Evolutionary conservation across 2,329 filamentous ascomycete genomes (phyloP).

Genomic region (Penicillium sp.): DNA sequence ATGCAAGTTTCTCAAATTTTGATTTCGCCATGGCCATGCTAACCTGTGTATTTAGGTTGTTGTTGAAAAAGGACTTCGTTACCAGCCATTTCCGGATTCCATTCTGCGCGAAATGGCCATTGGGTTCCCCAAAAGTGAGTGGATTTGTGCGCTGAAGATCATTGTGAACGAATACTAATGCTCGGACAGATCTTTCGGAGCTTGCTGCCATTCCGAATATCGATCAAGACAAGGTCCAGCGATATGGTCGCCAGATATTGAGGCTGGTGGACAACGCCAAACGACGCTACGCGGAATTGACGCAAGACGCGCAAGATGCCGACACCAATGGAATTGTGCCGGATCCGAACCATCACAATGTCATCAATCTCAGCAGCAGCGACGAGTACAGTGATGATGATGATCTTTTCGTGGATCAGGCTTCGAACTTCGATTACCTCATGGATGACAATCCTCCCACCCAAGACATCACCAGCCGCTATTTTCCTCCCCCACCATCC

Average conservation of each 20-base stretch:
- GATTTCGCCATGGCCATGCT: not conserved
- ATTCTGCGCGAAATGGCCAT: slow-evolving; percentile 51
- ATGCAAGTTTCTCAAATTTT: slow-evolving; percentile 26
- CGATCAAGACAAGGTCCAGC: slow-evolving; percentile 45
- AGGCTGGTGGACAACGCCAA: slow-evolving; percentile 42
- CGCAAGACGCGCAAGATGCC: slow-evolving; percentile 45
- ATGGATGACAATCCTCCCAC: slow-evolving; percentile 10
- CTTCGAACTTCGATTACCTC: slow-evolving; percentile 20
- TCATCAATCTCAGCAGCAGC: slow-evolving; percentile 44
- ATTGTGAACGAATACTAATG: slow-evolving; percentile 4
- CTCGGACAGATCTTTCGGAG: slow-evolving; percentile 35
- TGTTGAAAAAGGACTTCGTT: slow-evolving; percentile 44
- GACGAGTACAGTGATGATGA: slow-evolving; percentile 41
- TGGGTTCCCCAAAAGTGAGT: slow-evolving; percentile 43
- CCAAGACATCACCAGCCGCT: slow-evolving; percentile 33
- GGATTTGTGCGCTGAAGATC: not conserved
- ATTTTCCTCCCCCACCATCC: slow-evolving; percentile 29
- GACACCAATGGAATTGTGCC: slow-evolving; percentile 50
- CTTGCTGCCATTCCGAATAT: slow-evolving; percentile 43
- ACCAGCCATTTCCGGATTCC: slow-evolving; percentile 47
- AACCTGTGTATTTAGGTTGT: slow-evolving; percentile 35
- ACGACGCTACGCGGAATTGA: slow-evolving; percentile 44
- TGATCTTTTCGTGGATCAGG: slow-evolving; percentile 32
- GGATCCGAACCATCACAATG: slow-evolving; percentile 48
- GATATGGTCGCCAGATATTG: slow-evolving; percentile 45